Base-by-base conservation (phyloP, 2,329 filamentous ascomycete genomes). In the Piedraia hortae region DNA sequence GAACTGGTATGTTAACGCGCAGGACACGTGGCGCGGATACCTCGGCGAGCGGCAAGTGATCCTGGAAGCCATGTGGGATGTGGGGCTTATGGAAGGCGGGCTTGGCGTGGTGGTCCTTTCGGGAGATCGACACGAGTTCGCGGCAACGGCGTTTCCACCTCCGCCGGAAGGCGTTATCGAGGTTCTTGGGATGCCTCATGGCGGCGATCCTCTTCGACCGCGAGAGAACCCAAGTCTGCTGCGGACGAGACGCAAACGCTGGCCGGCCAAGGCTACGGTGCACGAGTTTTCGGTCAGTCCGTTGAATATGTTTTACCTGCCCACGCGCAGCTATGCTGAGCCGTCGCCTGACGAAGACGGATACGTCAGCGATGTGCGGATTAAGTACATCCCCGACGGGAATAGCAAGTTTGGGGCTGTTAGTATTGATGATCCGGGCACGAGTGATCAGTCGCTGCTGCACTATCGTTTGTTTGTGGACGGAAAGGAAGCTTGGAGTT, bases 81-180 rank as follows among this genome's bases (percentile, higher is more conserved):
- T 72, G 1, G 68, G 74, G n/a, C 51, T 61, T 7, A n/a, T n/a
- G n/a, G 26, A 31, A 5, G 60, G 62, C 4, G 72, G 74, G 4
- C 52, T 71, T 4, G 74, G 80, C 12, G 67, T 93, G 5, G 65
- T 93, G 4, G 54, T 93, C 7, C 53, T 97, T 6, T 85, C 72
- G 9, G 85, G 85, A 1, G 85, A 97, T 38, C 58, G 85, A n/a
- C 85, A 97, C 40, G 85, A 97, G 44, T 93, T 93, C 43, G 85
- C 74, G 2, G 80, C 82, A 1, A 93, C 82, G 0, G 65, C 68
- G 0, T 68, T 67, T 35, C 61, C 61, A 5, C 57, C 59, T 8
- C 47, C 54, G 29, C 52, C 33, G 23, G 55, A 50, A 30, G 61
- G 62, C 21, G 59, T 45, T 25, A 41, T 38, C 22, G 37, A 39